Evolutionary conservation across 352 stramenopile genomes (phyloP).

Genomic region (Phytopythium aichiense): DNA sequence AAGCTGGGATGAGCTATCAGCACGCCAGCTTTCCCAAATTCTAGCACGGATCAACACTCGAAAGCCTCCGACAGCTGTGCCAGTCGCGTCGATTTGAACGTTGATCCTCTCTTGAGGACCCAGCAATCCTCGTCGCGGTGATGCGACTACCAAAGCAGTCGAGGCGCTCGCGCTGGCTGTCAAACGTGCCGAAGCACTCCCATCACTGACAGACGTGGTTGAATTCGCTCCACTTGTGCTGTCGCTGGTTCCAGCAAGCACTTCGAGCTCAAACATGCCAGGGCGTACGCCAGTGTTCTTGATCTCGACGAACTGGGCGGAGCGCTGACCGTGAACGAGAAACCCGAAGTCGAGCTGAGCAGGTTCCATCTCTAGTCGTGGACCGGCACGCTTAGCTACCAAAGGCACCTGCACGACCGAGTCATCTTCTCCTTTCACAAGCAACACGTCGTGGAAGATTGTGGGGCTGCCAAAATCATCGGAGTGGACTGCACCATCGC

Average conservation of each 20-base stretch:
- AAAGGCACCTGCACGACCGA: slow-evolving; percentile 59
- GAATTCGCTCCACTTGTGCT: not conserved
- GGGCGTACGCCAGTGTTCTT: slow-evolving; percentile 38
- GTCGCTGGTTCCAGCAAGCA: slow-evolving; percentile 23
- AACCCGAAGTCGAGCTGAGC: slow-evolving; percentile 59
- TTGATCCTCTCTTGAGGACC: slow-evolving; percentile 25
- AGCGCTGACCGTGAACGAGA: slow-evolving; percentile 56
- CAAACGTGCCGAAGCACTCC: not conserved
- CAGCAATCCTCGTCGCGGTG: slow-evolving; percentile 28
- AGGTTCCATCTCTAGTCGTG: slow-evolving; percentile 49
- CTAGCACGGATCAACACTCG: slow-evolving; percentile 38
- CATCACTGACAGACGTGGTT: not conserved
- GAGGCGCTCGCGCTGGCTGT: slow-evolving; percentile 3
- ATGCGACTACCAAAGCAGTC: slow-evolving; percentile 4
- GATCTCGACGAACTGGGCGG: slow-evolving; percentile 46
- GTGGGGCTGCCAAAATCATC: slow-evolving; percentile 13
- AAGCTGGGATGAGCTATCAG: not conserved
- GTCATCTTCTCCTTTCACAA: slow-evolving; percentile 54
- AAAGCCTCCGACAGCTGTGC: slow-evolving; percentile 32
- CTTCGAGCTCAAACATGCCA: slow-evolving; percentile 46
- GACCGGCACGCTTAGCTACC: slow-evolving; percentile 45
- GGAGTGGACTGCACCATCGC: not conserved
- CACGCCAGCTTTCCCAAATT: slow-evolving; percentile 22
- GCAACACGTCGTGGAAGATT: slow-evolving; percentile 58
- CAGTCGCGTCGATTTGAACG: slow-evolving; percentile 45